A percentile compares a stretch with the other conserved stretches of the same genome.
phyloP scores from a whole-genome alignment of 108 stramenopile species.

The Discostella pseudostelligera region DNA sequence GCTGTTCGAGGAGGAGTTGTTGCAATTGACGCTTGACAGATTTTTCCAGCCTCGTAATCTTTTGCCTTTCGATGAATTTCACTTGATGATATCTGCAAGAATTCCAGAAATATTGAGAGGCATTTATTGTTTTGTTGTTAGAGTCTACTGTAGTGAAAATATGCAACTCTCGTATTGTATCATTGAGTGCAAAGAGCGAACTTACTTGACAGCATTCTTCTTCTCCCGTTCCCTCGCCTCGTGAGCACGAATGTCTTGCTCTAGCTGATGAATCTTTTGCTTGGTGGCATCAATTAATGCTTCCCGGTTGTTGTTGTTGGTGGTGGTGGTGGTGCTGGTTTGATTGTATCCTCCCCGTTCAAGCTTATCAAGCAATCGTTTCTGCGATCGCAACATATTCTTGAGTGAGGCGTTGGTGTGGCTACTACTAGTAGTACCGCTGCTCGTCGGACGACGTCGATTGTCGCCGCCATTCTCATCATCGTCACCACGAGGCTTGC shows the following conservation, averaged over 20 bases:
- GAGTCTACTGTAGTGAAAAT: no score
- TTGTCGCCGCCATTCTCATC: background rate
- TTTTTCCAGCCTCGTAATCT: slow-evolving; percentile 63
- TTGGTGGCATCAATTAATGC: slow-evolving; percentile 18
- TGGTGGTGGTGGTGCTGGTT: no score
- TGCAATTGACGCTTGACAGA: slow-evolving; percentile 40
- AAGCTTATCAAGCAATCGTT: slow-evolving; percentile 59
- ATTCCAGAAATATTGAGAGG: background rate
- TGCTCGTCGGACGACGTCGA: background rate
- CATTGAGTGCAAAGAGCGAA: slow-evolving; percentile 4
- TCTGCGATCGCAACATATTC: slow-evolving; percentile 64
- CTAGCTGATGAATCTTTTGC: slow-evolving; percentile 46
- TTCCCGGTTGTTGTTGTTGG: slow-evolving; percentile 6
- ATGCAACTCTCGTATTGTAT: no score
- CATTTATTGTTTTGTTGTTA: no score
- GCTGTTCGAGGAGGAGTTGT: slow-evolving; percentile 18
- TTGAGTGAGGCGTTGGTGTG: slow-evolving; percentile 54
- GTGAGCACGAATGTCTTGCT: slow-evolving; percentile 47
- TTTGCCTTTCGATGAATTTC: slow-evolving; percentile 85
- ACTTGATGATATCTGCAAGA: slow-evolving; percentile 65
- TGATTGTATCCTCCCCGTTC: slow-evolving; percentile 7
- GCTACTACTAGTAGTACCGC: slow-evolving; percentile 6
- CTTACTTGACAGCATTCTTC: slow-evolving; percentile 51
- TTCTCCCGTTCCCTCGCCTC: slow-evolving; percentile 58
- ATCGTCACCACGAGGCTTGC: background rate